Conservation (phyloP, 1,284 basidiomycete species). For the Peniophora sp. region DNA sequence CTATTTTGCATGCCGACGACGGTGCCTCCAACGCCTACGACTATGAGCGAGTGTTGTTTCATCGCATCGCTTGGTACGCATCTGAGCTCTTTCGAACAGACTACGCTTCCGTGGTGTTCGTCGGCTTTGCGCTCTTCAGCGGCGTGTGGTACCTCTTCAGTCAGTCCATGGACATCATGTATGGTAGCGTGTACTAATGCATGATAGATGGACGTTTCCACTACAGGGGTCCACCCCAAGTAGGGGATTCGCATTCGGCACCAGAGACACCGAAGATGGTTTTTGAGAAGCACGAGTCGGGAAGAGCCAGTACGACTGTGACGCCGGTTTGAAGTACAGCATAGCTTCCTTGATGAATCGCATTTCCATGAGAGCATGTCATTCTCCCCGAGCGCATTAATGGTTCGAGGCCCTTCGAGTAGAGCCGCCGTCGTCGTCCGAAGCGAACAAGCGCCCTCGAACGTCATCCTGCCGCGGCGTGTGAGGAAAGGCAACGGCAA, state of each 20-base stretch:
- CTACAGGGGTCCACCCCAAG: background rate
- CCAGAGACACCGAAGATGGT: too few relatives aligned
- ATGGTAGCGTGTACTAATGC: background rate
- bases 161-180: slow-evolving; percentile 22
- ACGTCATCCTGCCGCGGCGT: too few relatives aligned
- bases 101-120: slow-evolving; percentile 55
- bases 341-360: too few relatives aligned
- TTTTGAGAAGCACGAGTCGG: too few relatives aligned
- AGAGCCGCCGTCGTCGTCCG: too few relatives aligned
- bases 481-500: background rate
- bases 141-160: slow-evolving; percentile 51
- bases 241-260: background rate
- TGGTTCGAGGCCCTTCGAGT: too few relatives aligned
- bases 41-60: slow-evolving; percentile 38
- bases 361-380: too few relatives aligned
- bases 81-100: slow-evolving; percentile 25
- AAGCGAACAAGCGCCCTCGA: too few relatives aligned
- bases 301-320: too few relatives aligned
- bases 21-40: slow-evolving; percentile 34
- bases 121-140: slow-evolving; percentile 47
- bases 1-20: slow-evolving; percentile 52
- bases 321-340: too few relatives aligned
- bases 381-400: too few relatives aligned
- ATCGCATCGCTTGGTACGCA: background rate
- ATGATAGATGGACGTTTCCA: background rate